Base-by-base conservation (phyloP, 257 asterid species). In the Scutellaria minor region DNA sequence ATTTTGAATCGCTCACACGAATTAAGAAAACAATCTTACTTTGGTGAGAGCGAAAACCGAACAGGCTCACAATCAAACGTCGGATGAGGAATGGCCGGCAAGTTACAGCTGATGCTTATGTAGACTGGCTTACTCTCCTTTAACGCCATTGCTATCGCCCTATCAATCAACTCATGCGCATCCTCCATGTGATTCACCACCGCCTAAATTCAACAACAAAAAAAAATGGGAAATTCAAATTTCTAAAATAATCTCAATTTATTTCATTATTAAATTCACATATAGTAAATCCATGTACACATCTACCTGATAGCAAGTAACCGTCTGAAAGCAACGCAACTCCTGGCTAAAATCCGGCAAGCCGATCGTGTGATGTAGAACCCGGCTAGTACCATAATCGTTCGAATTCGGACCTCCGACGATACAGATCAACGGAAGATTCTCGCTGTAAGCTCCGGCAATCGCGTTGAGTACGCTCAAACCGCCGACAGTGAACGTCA, bases 361-460 rank as follows among this genome's bases (percentile, higher is more conserved):
- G 20, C 97, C 97, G 68, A 89, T 91, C 24, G 97, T 89, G 78
- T 91, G 97, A 63, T 91, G 97, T 3, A 91, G 82, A 61, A 87
- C 66, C 83, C 93, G 72, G 78, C 75, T 89, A 2, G 96, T 87
- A 8, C 97, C 96, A 11, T 86, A 83, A 53, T 91, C 95, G 50
- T 91, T 91, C 9, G 96, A 87, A 63, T 91, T 91, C 37, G 97
- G 96, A 12, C 96, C 96, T 7, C 97, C 96, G 5, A 85, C 95
- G 39, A 91, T 87, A 64, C 97, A 91, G 7, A 91, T 86, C 22
- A 91, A 79, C 37, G 97, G 96, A 1, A 91, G 84, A 68, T 91
- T 89, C 87, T 91, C 97, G 66, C 97, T 89, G 81, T 86, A 87
- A 15, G 96, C 96, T 45, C 97, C 96, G 55, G 97, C 96, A n/a